Conservation (phyloP, 306 rosid species). For the Glycine latifolia region DNA sequence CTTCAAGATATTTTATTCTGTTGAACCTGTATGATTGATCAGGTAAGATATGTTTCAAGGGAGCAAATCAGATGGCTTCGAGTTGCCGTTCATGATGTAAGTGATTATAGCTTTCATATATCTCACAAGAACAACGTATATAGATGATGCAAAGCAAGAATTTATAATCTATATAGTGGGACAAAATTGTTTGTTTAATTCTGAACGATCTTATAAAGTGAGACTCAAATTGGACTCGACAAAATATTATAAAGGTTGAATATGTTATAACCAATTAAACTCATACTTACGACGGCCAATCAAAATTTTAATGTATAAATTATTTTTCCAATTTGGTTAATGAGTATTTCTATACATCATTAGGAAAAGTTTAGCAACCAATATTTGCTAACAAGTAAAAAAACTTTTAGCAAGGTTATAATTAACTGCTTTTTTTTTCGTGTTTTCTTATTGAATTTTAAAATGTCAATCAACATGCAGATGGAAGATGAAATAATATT, state of each 20-base stretch:
- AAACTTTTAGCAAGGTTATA: neutral
- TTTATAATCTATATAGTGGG: no score
- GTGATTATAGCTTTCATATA: no score
- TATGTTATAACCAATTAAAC: no score
- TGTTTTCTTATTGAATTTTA: neutral
- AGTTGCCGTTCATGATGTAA: slow-evolving; percentile 74
- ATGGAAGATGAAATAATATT: neutral
- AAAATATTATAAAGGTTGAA: no score
- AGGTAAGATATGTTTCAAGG: slow-evolving; percentile 62
- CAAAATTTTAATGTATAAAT: neutral
- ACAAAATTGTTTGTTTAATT: no score
- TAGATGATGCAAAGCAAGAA: no score
- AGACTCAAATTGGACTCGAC: no score
- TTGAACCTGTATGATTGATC: slow-evolving; percentile 6
- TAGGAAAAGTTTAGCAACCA: neutral
- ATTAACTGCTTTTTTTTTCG: neutral
- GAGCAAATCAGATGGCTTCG: slow-evolving; percentile 66
- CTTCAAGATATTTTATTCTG: neutral
- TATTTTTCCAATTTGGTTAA: neutral
- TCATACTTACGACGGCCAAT: no score
- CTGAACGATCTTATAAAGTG: no score
- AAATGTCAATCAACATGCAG: neutral
- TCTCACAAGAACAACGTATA: no score
- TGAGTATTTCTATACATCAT: neutral
- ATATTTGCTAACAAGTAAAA: neutral